Conservation (phyloP, 2,329 filamentous ascomycete genomes). For the Trematosphaeria pertusa region DNA sequence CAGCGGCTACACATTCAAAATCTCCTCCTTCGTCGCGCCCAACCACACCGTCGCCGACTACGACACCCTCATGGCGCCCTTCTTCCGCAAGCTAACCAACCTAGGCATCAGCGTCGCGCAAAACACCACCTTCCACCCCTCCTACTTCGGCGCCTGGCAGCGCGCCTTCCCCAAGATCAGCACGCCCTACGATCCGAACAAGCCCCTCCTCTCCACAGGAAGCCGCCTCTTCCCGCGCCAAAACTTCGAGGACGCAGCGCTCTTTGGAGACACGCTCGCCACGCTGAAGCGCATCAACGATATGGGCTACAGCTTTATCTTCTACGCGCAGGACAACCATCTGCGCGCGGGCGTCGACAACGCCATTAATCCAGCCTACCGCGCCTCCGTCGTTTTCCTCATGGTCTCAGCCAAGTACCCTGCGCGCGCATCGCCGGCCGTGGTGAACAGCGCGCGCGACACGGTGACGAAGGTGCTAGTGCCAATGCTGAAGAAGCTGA, state of each 20-base stretch:
- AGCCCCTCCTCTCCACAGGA: conserved; percentile 30
- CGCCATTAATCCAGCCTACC: conserved; percentile 39
- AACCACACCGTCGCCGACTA: conserved; percentile 19
- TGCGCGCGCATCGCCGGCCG: neutral
- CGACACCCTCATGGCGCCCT: conserved; percentile 17
- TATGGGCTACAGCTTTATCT: no score
- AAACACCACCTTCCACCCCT: conserved; percentile 15
- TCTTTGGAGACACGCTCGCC: conserved; percentile 29
- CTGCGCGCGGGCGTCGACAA: no score
- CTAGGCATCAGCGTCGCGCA: conserved; percentile 20
- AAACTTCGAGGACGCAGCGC: conserved; percentile 32
- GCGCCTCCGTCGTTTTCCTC: conserved; percentile 31
- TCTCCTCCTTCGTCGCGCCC: conserved; percentile 22
- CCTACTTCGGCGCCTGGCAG: conserved; percentile 21
- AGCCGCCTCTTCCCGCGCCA: conserved; percentile 34
- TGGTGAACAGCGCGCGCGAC: neutral
- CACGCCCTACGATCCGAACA: conserved; percentile 17
- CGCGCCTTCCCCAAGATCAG: conserved; percentile 23
- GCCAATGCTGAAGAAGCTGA: neutral
- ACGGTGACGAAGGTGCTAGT: neutral
- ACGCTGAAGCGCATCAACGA: no score
- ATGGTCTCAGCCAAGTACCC: neutral
- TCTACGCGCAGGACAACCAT: no score
- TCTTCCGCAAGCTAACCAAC: conserved; percentile 16
- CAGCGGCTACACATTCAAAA: conserved; percentile 13